phyloP scores from a whole-genome alignment of 2,329 filamentous ascomycete genomes.

The Pseudogymnoascus sp. region DNA sequence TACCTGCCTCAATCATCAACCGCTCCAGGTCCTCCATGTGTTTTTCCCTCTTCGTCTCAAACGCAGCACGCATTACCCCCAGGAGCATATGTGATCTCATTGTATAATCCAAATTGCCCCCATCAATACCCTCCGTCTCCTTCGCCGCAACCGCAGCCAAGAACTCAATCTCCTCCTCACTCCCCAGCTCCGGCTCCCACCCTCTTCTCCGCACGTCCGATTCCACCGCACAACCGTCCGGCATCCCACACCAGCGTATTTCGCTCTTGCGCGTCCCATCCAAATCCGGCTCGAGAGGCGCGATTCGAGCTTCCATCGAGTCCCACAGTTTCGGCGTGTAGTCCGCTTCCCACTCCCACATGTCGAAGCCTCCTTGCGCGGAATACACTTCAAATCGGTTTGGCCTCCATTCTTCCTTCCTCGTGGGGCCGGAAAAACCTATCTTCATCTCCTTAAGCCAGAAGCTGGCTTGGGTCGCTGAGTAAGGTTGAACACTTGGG shows the following conservation, averaged over 20 bases:
- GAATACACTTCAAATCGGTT: not conserved
- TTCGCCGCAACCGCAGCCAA: not conserved
- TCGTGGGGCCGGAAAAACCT: not conserved
- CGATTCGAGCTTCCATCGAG: not conserved
- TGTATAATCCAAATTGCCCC: not conserved
- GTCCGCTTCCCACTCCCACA: not conserved
- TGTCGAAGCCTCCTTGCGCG: not conserved
- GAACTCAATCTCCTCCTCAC: not conserved
- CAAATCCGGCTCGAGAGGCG: not conserved
- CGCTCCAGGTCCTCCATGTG: not conserved
- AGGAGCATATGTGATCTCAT: not conserved
- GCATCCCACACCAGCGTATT: not conserved
- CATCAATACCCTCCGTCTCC: not conserved
- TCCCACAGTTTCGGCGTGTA: not conserved
- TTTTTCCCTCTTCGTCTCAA: not conserved
- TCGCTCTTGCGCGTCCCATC: not conserved
- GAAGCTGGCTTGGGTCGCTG: not conserved
- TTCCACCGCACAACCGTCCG: not conserved
- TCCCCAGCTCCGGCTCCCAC: not conserved
- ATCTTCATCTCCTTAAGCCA: not conserved
- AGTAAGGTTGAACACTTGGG: not conserved
- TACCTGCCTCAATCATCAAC: not conserved
- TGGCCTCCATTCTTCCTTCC: not conserved
- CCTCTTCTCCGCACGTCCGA: not conserved
- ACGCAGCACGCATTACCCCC: not conserved